Percentiles rank a stretch among this genome's conserved stretches.
Evolutionary conservation across 345 rosid genomes (phyloP).

Genomic region (Lepidium africanum): DNA sequence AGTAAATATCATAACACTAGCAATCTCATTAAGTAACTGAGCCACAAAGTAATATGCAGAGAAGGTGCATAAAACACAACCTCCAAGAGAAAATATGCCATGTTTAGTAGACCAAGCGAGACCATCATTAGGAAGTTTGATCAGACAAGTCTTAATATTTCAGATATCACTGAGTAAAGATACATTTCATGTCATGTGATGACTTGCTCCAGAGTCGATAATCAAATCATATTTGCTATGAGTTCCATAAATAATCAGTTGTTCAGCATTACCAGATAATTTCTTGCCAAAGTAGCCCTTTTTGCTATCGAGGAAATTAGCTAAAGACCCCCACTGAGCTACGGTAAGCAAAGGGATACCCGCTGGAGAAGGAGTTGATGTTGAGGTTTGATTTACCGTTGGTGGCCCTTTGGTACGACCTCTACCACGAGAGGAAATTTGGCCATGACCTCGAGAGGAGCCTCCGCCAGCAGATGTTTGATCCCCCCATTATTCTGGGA

Average conservation of each 20-base stretch:
- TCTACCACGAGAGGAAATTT: too few species aligned
- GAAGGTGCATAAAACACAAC: background rate
- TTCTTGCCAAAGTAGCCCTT: background rate
- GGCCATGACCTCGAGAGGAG: too few species aligned
- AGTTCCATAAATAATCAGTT: background rate
- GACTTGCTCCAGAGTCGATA: background rate
- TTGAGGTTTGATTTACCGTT: too few species aligned
- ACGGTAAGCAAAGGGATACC: background rate
- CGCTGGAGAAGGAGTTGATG: fast-evolving
- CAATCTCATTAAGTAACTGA: background rate
- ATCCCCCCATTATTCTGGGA: background rate
- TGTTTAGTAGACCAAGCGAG: background rate
- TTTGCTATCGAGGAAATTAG: background rate
- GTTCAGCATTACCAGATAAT: background rate
- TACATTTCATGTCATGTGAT: background rate
- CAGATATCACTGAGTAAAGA: background rate
- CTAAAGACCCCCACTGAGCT: background rate
- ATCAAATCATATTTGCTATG: background rate
- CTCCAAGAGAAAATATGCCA: background rate
- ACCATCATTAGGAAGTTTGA: background rate
- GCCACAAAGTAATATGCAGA: background rate
- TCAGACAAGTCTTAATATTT: background rate
- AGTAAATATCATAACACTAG: background rate
- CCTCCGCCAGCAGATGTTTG: background rate
- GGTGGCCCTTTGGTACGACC: too few species aligned